Conservation (phyloP, 192 early-diverging fungal species). For the Ambispora gerdemannii region DNA sequence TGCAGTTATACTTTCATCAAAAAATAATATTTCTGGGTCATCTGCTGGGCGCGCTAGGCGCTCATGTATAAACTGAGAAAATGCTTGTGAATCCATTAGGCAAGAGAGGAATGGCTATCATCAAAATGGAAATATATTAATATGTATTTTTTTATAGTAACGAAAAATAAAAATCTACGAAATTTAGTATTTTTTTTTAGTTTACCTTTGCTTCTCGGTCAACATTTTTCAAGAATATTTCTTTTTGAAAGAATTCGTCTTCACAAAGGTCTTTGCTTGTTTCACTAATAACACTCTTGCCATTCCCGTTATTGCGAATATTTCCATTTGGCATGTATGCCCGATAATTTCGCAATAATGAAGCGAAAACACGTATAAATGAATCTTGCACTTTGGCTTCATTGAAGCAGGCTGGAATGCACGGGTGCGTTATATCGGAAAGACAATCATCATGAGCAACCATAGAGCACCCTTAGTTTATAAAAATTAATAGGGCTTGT, state of each 20-base stretch:
- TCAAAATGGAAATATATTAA: neutral
- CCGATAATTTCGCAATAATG: constrained; percentile 70
- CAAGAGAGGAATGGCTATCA: constrained; percentile 56
- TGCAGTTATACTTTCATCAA: constrained; percentile 78
- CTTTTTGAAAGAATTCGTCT: constrained; percentile 49
- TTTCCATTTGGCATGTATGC: constrained; percentile 44
- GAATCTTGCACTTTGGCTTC: constrained; percentile 62
- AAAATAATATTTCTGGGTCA: constrained; percentile 73
- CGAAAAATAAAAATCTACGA: constrained; percentile 25
- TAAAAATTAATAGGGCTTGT: neutral
- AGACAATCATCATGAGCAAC: constrained; percentile 49
- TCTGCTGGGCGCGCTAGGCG: constrained; percentile 57
- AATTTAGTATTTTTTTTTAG: constrained; percentile 25
- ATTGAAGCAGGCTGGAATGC: constrained; percentile 59
- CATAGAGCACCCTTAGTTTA: constrained; percentile 43
- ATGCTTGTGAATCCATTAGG: constrained; percentile 72
- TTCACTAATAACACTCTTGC: neutral
- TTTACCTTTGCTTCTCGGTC: constrained; percentile 55
- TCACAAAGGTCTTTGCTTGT: neutral
- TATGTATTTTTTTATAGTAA: neutral
- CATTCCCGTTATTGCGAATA: neutral
- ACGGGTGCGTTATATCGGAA: constrained; percentile 52
- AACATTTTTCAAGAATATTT: constrained; percentile 52
- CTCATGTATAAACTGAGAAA: constrained; percentile 75
- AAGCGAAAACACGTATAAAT: constrained; percentile 75